These are phyloP conservation scores for Rhizoclosmatium hyalinum DNA, from an alignment of 371 early-diverging fungal genomes.

Conservation along the genomic window DNA sequence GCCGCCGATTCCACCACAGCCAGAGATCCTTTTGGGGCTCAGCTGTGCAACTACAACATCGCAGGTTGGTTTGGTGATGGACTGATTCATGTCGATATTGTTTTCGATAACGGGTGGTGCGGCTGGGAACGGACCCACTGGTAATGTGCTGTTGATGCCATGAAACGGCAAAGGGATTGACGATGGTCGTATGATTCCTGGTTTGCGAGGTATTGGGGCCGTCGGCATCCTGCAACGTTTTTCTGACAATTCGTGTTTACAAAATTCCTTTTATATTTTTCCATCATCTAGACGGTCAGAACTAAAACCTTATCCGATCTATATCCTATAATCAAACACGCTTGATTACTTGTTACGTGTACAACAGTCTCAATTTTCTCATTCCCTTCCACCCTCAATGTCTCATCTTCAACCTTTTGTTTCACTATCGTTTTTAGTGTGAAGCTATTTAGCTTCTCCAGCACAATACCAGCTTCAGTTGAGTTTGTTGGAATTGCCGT, in stretches of 20 bases:
- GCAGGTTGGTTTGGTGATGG: not conserved
- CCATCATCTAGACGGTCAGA: not conserved
- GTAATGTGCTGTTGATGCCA: not conserved
- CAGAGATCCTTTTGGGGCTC: not conserved
- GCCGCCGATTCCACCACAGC: conserved; percentile 5
- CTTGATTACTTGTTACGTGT: not conserved
- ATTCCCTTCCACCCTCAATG: not conserved
- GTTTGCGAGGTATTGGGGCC: not conserved
- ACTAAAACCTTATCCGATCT: conserved; percentile 7
- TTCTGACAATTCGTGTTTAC: not conserved
- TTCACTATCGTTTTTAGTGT: conserved; percentile 10
- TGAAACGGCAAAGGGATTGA: not conserved
- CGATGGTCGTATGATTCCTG: not conserved
- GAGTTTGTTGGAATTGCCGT: not conserved
- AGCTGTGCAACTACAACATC: not conserved
- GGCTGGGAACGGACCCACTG: not conserved
- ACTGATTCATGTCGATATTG: not conserved
- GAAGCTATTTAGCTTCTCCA: not conserved
- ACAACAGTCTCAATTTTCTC: not conserved
- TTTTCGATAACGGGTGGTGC: not conserved
- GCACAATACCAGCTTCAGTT: not conserved
- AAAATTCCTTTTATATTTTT: not conserved
- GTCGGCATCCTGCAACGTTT: not conserved
- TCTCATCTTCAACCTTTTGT: not conserved
- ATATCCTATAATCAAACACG: conserved; percentile 13